phyloP scores from a whole-genome alignment of 2,329 filamentous ascomycete species.

The Phyllosticta paracitricarpa region DNA sequence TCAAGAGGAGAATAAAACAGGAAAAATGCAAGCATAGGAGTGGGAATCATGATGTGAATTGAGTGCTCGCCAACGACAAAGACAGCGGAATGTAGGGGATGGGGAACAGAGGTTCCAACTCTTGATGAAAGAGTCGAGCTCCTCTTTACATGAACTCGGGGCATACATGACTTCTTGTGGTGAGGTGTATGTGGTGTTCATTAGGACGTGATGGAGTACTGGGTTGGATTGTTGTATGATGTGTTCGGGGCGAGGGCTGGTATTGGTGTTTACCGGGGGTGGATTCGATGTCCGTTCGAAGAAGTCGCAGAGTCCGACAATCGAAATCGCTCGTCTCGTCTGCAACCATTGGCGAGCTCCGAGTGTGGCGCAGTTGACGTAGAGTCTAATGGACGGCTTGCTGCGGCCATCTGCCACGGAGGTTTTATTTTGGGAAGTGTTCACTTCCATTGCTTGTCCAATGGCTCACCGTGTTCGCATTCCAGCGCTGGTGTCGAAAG shows the following conservation, averaged over 20 bases:
- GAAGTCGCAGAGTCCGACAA: background rate
- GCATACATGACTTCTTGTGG: slow-evolving; percentile 13
- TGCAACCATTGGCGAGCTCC: background rate
- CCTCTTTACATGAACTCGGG: slow-evolving; percentile 14
- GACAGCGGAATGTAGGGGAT: background rate
- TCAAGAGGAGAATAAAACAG: background rate
- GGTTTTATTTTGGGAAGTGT: background rate
- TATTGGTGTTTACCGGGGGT: slow-evolving; percentile 8
- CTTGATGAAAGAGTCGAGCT: background rate
- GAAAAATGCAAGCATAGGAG: background rate
- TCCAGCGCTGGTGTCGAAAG: background rate
- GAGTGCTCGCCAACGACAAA: background rate
- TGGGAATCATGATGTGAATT: background rate
- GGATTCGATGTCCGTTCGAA: slow-evolving; percentile 1
- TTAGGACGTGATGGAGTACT: slow-evolving; percentile 8
- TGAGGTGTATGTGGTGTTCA: slow-evolving; percentile 6
- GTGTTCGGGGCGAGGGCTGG: slow-evolving; percentile 3
- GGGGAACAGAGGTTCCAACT: background rate
- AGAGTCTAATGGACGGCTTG: background rate
- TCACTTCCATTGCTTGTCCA: background rate
- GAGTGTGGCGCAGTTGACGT: background rate
- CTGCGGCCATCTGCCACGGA: background rate
- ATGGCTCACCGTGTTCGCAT: background rate
- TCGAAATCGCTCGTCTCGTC: background rate
- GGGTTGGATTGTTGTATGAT: slow-evolving; percentile 4